These are phyloP conservation scores for Maudiozyma bulderi DNA, from an alignment of 805 yeast genomes.

Conservation along the genomic window DNA sequence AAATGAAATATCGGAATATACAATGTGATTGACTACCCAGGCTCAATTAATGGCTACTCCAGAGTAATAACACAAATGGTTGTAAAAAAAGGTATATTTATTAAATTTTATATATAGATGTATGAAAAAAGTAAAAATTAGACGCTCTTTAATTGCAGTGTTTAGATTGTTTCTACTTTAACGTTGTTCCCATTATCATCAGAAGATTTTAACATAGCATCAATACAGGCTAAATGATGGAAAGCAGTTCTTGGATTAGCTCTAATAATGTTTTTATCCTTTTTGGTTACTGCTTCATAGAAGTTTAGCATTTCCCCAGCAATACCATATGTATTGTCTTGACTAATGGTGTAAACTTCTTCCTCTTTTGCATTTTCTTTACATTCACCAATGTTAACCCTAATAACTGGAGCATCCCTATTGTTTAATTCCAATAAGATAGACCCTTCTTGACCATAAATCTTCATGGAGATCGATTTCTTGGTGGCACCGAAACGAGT, in stretches of 20 bases:
- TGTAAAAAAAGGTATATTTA: background rate
- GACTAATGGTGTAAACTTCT: slow-evolving; percentile 29
- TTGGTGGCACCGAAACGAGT: slow-evolving; percentile 76
- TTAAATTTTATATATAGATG: background rate
- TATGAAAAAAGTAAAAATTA: background rate
- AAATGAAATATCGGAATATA: too few species aligned
- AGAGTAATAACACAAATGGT: too few species aligned
- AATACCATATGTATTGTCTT: slow-evolving; percentile 43
- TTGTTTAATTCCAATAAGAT: slow-evolving; percentile 50
- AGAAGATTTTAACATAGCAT: slow-evolving; percentile 69
- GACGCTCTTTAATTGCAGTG: background rate
- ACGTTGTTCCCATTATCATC: slow-evolving; percentile 40
- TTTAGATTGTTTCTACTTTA: slow-evolving; percentile 29
- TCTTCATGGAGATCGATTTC: slow-evolving; percentile 52
- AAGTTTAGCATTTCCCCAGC: slow-evolving; percentile 44
- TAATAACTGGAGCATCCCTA: slow-evolving; percentile 29
- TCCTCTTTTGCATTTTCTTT: slow-evolving; percentile 18
- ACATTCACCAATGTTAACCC: slow-evolving; percentile 20
- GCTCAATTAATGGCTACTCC: too few species aligned
- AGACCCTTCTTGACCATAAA: slow-evolving; percentile 74
- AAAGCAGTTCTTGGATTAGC: slow-evolving; percentile 69
- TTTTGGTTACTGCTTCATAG: slow-evolving; percentile 44
- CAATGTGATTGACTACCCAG: too few species aligned
- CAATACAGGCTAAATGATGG: slow-evolving; percentile 86
- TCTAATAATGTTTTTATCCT: slow-evolving; percentile 46